A percentile compares a stretch with the other conserved stretches of the same genome.
These are phyloP conservation scores for Paramecium sonneborni DNA, from an alignment of 73 alveolate genomes.

Conservation along the genomic window DNA sequence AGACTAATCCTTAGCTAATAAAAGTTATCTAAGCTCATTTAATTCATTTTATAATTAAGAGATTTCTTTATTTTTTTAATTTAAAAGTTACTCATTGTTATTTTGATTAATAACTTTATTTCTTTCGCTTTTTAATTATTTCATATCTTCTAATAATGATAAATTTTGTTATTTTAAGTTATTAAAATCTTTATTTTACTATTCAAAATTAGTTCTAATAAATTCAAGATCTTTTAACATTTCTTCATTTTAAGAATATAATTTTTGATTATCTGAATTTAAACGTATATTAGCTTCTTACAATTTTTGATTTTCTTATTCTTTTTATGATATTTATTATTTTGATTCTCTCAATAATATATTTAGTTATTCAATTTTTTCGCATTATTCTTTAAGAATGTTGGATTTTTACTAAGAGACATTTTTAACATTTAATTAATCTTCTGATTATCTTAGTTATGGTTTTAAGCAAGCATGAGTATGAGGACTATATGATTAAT, in stretches of 20 bases:
- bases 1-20: neutral
- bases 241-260: constrained; percentile 28
- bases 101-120: neutral
- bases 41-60: neutral
- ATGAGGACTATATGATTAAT: neutral
- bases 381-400: neutral
- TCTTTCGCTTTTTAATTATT: neutral
- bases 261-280: constrained; percentile 16
- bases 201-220: neutral
- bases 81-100: neutral
- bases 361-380: neutral
- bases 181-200: neutral
- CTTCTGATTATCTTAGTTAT: neutral
- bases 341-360: neutral
- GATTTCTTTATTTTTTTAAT: constrained; percentile 31
- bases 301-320: neutral
- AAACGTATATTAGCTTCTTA: neutral
- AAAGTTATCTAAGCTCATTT: neutral
- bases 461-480: constrained; percentile 37
- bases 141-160: neutral
- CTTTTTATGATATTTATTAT: neutral
- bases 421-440: neutral
- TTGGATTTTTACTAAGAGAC: neutral
- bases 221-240: constrained; percentile 38
- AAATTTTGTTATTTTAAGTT: neutral